Evolutionary conservation across 495 filamentous ascomycete genomes (phyloP).

Genomic region (Sporormia fimetaria): DNA sequence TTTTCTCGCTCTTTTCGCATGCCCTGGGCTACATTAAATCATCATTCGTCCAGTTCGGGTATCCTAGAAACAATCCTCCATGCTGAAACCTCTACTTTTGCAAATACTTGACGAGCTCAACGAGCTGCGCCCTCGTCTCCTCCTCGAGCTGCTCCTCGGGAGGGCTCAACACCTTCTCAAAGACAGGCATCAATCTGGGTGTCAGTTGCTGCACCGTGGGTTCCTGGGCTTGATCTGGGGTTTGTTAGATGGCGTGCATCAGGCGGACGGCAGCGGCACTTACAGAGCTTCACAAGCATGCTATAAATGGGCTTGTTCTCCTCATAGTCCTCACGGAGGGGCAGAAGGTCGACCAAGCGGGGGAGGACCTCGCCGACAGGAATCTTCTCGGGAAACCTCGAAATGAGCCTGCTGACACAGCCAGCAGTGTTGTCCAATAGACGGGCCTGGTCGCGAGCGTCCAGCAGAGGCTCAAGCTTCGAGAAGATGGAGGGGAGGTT

Average conservation of each 20-base stretch:
- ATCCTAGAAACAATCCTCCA: neutral
- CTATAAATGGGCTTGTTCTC: constrained; percentile 89
- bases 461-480: constrained; percentile 75
- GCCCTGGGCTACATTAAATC: too few species aligned
- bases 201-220: constrained; percentile 65
- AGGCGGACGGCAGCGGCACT: constrained; percentile 29
- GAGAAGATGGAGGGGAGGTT: constrained; percentile 63
- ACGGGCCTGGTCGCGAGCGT: constrained; percentile 54
- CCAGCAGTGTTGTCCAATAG: constrained; percentile 89
- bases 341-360: constrained; percentile 63
- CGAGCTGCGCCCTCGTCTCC: constrained; percentile 59
- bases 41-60: constrained; percentile 1
- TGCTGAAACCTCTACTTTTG: constrained; percentile 29
- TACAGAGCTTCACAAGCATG: constrained; percentile 78
- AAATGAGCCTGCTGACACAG: constrained; percentile 85
- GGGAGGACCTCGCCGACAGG: constrained; percentile 74
- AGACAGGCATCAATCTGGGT: constrained; percentile 61
- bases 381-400: constrained; percentile 64
- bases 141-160: constrained; percentile 76
- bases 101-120: constrained; percentile 61
- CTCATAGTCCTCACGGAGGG: constrained; percentile 87
- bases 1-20: too few species aligned
- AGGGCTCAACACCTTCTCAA: constrained; percentile 65
- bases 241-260: constrained; percentile 17
- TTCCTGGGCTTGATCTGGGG: constrained; percentile 57